phyloP scores from a whole-genome alignment of 129 eudicot species.

The Artemisia annua region DNA sequence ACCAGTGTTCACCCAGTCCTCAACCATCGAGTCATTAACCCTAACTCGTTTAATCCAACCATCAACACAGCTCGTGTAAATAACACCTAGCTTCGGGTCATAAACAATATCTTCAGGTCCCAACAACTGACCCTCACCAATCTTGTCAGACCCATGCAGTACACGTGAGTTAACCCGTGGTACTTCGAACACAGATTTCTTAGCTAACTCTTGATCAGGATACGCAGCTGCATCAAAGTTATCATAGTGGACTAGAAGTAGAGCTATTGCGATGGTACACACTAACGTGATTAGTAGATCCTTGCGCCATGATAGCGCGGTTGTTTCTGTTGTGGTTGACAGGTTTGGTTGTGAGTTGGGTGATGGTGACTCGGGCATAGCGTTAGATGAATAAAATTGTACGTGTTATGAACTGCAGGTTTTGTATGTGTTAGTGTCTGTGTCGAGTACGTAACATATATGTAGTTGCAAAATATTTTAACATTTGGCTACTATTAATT shows the following conservation, averaged over 20 bases:
- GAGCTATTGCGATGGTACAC: constrained; percentile 36
- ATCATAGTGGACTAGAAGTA: constrained; percentile 52
- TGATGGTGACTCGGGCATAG: constrained; percentile 26
- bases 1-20: constrained; percentile 86
- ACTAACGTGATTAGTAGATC: constrained; percentile 31
- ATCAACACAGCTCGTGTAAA: constrained; percentile 75
- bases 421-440: too few species aligned
- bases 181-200: constrained; percentile 14
- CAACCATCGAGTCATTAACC: constrained; percentile 49
- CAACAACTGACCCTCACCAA: constrained; percentile 56
- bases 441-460: too few species aligned
- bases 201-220: constrained; percentile 48
- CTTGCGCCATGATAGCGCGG: constrained; percentile 30
- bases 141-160: constrained; percentile 53
- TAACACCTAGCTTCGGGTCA: constrained; percentile 44
- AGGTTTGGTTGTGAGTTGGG: background rate
- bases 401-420: too few species aligned
- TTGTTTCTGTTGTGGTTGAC: background rate
- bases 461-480: too few species aligned
- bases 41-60: constrained; percentile 86
- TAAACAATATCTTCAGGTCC: constrained; percentile 79
- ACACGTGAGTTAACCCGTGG: constrained; percentile 43
- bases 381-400: background rate
- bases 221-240: constrained; percentile 67
- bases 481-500: too few species aligned